phyloP scores from a whole-genome alignment of 78 protist genomes.

The Guillardia theta region DNA sequence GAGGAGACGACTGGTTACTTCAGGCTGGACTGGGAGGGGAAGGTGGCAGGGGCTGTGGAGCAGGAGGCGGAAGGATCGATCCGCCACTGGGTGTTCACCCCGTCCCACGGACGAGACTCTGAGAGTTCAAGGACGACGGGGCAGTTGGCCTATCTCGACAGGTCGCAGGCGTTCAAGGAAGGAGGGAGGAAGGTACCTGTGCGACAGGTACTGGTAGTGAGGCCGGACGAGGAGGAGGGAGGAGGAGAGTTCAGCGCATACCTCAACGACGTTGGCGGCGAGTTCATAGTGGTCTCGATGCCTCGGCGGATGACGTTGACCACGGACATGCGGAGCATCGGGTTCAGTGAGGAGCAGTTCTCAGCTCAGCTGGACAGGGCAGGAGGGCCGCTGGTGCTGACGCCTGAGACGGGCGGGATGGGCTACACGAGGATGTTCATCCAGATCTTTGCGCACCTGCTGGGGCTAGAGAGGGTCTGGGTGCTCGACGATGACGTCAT shows the following conservation, averaged over 20 bases:
- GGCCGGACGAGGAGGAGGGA: background rate
- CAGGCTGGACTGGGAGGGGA: background rate
- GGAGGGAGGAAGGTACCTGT: background rate
- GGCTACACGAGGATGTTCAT: background rate
- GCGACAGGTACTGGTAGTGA: background rate
- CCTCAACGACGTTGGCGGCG: background rate
- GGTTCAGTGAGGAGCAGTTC: background rate
- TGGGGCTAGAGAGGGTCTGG: background rate
- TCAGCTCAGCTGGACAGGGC: background rate
- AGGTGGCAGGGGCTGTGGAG: background rate
- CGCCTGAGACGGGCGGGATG: background rate
- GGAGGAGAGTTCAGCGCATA: background rate
- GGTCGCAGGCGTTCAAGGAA: background rate
- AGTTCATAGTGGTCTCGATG: background rate
- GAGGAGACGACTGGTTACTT: too few relatives aligned
- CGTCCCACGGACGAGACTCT: background rate
- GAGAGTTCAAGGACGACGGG: background rate
- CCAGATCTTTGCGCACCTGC: background rate
- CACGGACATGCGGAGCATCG: background rate
- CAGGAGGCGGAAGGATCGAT: too few relatives aligned
- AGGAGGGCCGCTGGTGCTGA: background rate
- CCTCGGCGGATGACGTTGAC: background rate
- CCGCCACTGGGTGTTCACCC: background rate
- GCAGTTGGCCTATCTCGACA: background rate
- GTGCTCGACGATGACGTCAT: background rate